Conservation (phyloP, 2,329 filamentous ascomycete species). For the Triangularia setosa region DNA sequence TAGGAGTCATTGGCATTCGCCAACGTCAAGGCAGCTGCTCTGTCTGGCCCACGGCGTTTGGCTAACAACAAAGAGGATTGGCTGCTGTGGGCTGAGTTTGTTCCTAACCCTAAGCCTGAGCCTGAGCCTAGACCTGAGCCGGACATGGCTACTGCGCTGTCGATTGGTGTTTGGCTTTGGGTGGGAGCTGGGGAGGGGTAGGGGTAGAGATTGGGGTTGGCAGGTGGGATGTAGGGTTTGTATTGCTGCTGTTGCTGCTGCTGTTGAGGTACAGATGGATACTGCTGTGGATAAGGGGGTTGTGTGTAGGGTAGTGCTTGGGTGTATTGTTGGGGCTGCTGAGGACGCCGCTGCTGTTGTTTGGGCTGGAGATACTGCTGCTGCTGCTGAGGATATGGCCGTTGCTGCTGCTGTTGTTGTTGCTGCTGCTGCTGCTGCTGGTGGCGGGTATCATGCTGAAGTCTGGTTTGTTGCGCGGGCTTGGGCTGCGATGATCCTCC, state of each 20-base stretch:
- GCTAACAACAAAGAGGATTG: constrained; percentile 43
- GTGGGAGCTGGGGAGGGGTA: neutral
- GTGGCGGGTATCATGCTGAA: neutral
- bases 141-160: neutral
- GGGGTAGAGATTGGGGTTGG: neutral
- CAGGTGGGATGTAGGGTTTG: neutral
- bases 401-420: constrained; percentile 8
- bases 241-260: neutral
- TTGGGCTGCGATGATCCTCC: neutral
- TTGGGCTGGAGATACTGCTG: constrained; percentile 9
- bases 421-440: constrained; percentile 12
- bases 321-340: neutral
- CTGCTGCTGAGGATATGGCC: constrained; percentile 12
- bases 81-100: constrained; percentile 19
- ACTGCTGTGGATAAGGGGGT: neutral
- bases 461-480: constrained; percentile 3
- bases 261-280: neutral
- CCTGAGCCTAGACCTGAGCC: neutral
- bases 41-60: constrained; percentile 49
- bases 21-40: constrained; percentile 45
- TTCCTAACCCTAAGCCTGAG: neutral
- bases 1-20: neutral
- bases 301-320: neutral
- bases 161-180: neutral
- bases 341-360: constrained; percentile 1